Evolutionary conservation across 192 early-diverging fungal genomes (phyloP), one percentile per base, ranked within the genome.

Genomic region (Pilobolus umbonatus): DNA sequence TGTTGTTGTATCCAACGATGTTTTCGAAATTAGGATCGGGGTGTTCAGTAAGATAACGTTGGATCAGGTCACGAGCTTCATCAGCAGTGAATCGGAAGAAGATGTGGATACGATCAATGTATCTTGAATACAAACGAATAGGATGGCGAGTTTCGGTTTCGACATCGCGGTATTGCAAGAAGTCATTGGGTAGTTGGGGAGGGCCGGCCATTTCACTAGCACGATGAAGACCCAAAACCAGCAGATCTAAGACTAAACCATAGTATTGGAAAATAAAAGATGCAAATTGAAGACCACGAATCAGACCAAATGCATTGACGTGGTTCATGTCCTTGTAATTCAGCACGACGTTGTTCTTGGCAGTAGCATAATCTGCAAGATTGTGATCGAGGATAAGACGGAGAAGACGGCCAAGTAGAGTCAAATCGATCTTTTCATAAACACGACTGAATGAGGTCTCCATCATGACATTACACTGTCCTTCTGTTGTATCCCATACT

Each of bases 281-380:
- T 31, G 91, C 90, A 61, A 99, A 99, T 72, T 99, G 97, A 50
- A 99, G 82, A 46, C 97, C 97, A 62, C 95, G 90, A 61, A 99
- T 91, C 35, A 99, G 77, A 57, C 97, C 97, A 68, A 91, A 96
- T 21, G 93, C 81, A 72, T 99, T 99, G 43, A 96, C 90, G 71
- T 99, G 97, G 75, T 91, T 92, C 97, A 99, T 99, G 62, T 99
- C 97, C 79, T 98, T 99, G 81, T 96, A 99, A 60, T 84, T 94
- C 47, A 99, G 71, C 12, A 89, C 92, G 32, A 99, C 88, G 78
- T 99, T 99, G 80, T 99, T 99, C 79, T 99, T 99, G 62, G 95
- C 93, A 0, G 97, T 96, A 85, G 98, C 95, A 69, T 99, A 99
- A 64, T 99, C 97, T n/a, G 97, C 97, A 81, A 99, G 83, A 69